Evolutionary conservation across 2,329 filamentous ascomycete genomes (phyloP), one percentile per base, ranked within the genome.

Genomic region (Colletotrichum gloeosporioides): DNA sequence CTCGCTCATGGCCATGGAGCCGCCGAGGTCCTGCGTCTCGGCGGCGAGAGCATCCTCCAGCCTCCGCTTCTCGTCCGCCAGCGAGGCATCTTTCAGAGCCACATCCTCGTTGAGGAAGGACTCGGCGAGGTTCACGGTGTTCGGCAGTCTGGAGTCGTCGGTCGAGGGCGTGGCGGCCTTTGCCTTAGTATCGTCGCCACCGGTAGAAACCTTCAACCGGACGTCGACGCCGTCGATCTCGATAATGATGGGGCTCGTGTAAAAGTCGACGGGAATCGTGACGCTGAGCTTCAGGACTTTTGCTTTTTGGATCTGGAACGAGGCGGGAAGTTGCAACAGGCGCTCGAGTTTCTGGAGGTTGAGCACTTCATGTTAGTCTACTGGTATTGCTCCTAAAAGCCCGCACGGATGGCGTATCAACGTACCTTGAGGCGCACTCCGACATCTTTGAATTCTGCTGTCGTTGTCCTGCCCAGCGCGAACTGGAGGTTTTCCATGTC

Each of bases 401-500:
- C 34, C 36, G 25, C 15, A 34, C 18, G 29, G n/a, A 18, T 15
- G 31, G 29, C 61, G 22, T 32, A 27, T 39, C 32, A 25, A 13
- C 65, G 62, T 57, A 55, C 95, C 89, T 95, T 91, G 76, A 96
- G 86, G 82, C 93, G 94, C 78, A 98, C 87, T 3, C 94, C 95
- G 74, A 98, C 94, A 89, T 99, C 94, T 80, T 93, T 92, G 80
- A 98, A 93, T 84, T 98, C 96, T 61, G 98, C 90, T 1, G 94
- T 93, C 55, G 94, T 97, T 79, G 93, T 93, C 84, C 93, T 93
- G 39, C 97, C 97, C 85, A 95, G 91, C 62, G 93, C 93, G 79
- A 98, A 92, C 80, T 98, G 95, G 78, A 99, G 87, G 79, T 95
- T 95, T 78, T 97, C 95, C 77, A 97, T 90, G 81, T 98, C 95